A percentile compares a stretch with the other conserved stretches of the same genome.
These are phyloP conservation scores for Begonia masoniana DNA, from an alignment of 306 rosid species.

Conservation along the genomic window DNA sequence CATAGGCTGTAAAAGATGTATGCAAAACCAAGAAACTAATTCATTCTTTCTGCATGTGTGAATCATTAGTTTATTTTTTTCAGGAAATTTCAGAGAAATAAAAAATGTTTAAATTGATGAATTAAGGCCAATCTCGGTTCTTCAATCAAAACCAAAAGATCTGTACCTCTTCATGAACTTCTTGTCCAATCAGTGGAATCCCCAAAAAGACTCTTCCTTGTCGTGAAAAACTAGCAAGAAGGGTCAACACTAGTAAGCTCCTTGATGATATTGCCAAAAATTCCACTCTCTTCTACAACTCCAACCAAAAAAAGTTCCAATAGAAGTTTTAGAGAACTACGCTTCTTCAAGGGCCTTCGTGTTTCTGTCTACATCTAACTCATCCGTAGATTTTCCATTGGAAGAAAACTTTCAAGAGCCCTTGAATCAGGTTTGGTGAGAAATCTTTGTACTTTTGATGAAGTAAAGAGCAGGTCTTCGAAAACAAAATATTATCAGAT, in stretches of 20 bases:
- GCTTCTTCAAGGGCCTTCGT: slow-evolving; percentile 96
- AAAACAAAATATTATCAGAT: slow-evolving; percentile 12
- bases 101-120: too few species aligned
- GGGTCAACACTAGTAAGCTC: slow-evolving; percentile 81
- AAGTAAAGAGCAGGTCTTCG: slow-evolving; percentile 91
- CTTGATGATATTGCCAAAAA: slow-evolving; percentile 71
- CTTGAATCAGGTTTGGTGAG: slow-evolving; percentile 79
- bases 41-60: too few species aligned
- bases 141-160: slow-evolving; percentile 2
- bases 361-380: slow-evolving; percentile 69
- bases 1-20: slow-evolving; percentile 1
- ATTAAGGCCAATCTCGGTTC: too few species aligned
- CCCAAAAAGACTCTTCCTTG: slow-evolving; percentile 92
- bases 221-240: slow-evolving; percentile 97
- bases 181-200: slow-evolving; percentile 62
- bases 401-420: slow-evolving; percentile 80
- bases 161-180: slow-evolving; percentile 74
- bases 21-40: too few species aligned
- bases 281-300: slow-evolving; percentile 69
- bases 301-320: slow-evolving; percentile 93
- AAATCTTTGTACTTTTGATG: slow-evolving; percentile 98
- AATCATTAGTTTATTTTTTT: too few species aligned
- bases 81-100: too few species aligned
- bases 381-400: slow-evolving; percentile 88
- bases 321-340: slow-evolving; percentile 79